Base-by-base conservation (phyloP, 2,329 filamentous ascomycete species). In the Orbilia javanica region DNA sequence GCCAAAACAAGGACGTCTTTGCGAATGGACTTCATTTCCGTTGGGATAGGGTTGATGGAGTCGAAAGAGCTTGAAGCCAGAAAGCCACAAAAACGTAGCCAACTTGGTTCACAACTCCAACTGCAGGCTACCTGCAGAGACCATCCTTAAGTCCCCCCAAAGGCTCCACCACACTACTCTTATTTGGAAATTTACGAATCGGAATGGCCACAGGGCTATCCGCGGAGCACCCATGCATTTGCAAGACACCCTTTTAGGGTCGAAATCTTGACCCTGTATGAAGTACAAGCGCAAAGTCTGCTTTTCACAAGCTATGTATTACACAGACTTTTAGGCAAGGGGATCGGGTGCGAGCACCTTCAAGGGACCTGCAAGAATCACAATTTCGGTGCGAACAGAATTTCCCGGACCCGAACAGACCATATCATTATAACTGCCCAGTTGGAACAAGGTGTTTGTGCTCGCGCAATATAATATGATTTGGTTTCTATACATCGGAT, bases 181-280 rank as follows among this genome's bases (percentile, higher is more conserved):
- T 78, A 78, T 67, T 63, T 78, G 39, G 52, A 31, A 57, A 27
- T 36, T 72, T 72, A 72, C 74, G 74, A 78, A 78, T 78, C 74
- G 74, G 74, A 78, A 67, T 27, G 15, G 62, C 62, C 65, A 67
- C 67, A 67, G 31, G 62, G 63, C n/a, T 53, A 78, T 78, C 74
- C 67, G 74, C 62, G 67, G 67, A 67, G 60, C 0, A 60, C 62
- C 62, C 65, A 70, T 70, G 72, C 50, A 70, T 39, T 44, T 39
- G 20, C 57, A 63, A 64, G 20, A 64, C 20, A 39, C 22, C 62
- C 44, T 68, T 62, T 72, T 66, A 36, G 66, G 57, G 55, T 70
- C 20, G 27, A 31, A 60, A 42, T 60, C 55, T 34, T 60, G 20
- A 42, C 34, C 55, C 34, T 60, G 34, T 60, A 15, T 18, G 27